Conservation (phyloP, 148 eudicot species). For the Silene conica region DNA sequence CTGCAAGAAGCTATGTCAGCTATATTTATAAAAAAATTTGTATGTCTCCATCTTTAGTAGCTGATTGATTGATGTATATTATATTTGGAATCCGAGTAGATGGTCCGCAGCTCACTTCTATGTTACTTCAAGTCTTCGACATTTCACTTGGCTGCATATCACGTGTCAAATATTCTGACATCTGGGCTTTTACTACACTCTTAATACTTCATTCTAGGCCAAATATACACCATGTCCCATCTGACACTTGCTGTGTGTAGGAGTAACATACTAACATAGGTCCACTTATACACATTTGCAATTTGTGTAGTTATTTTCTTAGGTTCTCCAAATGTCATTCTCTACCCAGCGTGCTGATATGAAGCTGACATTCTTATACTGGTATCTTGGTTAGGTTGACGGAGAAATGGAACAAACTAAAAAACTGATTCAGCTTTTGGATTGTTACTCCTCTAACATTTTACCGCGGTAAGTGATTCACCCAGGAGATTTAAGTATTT, state of each 20-base stretch:
- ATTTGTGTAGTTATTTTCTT: slow-evolving; percentile 1
- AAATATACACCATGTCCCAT: too few relatives aligned
- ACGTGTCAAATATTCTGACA: background rate
- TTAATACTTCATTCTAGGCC: background rate
- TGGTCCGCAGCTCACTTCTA: background rate
- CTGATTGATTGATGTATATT: slow-evolving; percentile 2
- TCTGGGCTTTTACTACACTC: background rate
- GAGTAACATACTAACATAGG: background rate
- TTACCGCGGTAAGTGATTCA: slow-evolving; percentile 59
- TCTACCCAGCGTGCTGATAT: background rate
- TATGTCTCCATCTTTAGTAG: slow-evolving; percentile 31
- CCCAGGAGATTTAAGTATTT: background rate
- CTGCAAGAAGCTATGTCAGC: slow-evolving; percentile 42
- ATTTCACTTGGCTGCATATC: background rate
- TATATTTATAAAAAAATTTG: slow-evolving; percentile 48
- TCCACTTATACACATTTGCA: background rate
- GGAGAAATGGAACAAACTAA: slow-evolving; percentile 37
- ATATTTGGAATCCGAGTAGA: background rate
- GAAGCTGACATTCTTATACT: slow-evolving; percentile 2
- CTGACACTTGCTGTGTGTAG: background rate
- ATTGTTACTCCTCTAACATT: slow-evolving; percentile 65
- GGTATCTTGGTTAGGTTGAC: slow-evolving; percentile 37
- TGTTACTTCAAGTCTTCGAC: background rate
- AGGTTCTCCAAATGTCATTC: background rate
- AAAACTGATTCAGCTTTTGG: slow-evolving; percentile 51